Percentiles rank a stretch among this genome's conserved stretches.
These are phyloP conservation scores for Coniosporium tulheliwenetii DNA, from an alignment of 2,329 filamentous ascomycete genomes.

Conservation along the genomic window DNA sequence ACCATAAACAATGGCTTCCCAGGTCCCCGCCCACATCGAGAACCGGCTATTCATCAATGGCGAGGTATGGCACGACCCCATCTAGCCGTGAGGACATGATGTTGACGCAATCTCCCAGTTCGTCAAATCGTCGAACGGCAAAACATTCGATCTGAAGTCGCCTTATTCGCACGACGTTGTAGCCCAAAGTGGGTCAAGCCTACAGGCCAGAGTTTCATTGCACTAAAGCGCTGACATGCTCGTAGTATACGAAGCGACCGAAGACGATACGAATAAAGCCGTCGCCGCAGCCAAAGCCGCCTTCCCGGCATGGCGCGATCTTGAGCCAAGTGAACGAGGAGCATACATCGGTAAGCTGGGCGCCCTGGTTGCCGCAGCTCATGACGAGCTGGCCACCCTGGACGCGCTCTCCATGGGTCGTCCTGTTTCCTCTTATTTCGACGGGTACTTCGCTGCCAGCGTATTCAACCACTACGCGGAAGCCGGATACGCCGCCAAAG, in stretches of 20 bases:
- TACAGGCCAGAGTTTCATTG: background rate
- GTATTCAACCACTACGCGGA: slow-evolving; percentile 27
- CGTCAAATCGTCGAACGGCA: slow-evolving; percentile 27
- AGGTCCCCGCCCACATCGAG: slow-evolving; percentile 13
- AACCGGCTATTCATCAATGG: slow-evolving; percentile 36
- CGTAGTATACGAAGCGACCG: slow-evolving; percentile 29
- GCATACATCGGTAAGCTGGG: slow-evolving; percentile 30
- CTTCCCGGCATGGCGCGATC: slow-evolving; percentile 29
- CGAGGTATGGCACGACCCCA: slow-evolving; percentile 16
- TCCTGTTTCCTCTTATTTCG: slow-evolving; percentile 24
- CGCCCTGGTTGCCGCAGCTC: slow-evolving; percentile 23
- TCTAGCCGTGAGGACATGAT: background rate
- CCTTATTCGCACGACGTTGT: slow-evolving; percentile 25
- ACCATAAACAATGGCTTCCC: background rate
- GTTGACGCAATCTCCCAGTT: slow-evolving; percentile 13
- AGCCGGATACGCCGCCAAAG: slow-evolving; percentile 24
- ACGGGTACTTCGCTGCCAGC: slow-evolving; percentile 18
- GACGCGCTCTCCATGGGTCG: slow-evolving; percentile 32
- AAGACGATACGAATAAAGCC: slow-evolving; percentile 25
- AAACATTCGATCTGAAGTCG: slow-evolving; percentile 30
- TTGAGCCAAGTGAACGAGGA: slow-evolving; percentile 24
- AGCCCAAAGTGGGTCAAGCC: slow-evolving; percentile 13
- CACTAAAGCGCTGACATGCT: background rate
- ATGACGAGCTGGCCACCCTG: slow-evolving; percentile 27
- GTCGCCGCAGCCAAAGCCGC: slow-evolving; percentile 29